These are phyloP conservation scores for Cryptococcus floricola DNA, from an alignment of 1,284 basidiomycete species.

Conservation along the genomic window DNA sequence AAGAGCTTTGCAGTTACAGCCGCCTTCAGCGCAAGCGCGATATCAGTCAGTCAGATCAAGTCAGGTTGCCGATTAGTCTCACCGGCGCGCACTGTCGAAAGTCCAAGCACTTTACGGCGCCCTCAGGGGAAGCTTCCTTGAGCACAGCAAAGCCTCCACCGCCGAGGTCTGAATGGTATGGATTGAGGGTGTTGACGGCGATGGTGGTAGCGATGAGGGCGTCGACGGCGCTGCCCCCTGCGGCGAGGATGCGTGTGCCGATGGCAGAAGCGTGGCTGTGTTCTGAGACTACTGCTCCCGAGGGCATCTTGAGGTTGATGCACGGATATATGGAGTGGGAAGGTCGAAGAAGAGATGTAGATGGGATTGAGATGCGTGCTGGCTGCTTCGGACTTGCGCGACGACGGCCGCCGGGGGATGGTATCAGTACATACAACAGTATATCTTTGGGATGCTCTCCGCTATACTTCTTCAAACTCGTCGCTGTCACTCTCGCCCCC, in stretches of 20 bases:
- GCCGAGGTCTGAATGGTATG: constrained; percentile 53
- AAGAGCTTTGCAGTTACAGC: constrained; percentile 19
- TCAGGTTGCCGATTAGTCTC: constrained; percentile 1
- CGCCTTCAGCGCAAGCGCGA: constrained; percentile 6
- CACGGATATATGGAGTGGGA: too few relatives aligned
- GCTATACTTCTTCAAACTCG: neutral
- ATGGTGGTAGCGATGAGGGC: constrained; percentile 46
- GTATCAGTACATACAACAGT: too few relatives aligned
- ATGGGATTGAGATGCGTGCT: constrained; percentile 26
- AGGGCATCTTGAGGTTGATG: too few relatives aligned
- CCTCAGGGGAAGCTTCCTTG: constrained; percentile 8
- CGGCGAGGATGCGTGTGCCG: constrained; percentile 22
- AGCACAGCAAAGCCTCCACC: constrained; percentile 39
- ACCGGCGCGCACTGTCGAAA: constrained; percentile 34
- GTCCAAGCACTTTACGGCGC: constrained; percentile 20
- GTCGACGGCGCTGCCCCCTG: constrained; percentile 35
- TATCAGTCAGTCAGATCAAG: neutral
- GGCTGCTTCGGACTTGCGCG: too few relatives aligned
- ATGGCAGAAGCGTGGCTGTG: constrained; percentile 23
- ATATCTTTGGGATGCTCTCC: too few relatives aligned
- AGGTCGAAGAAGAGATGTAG: constrained; percentile 45
- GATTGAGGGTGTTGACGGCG: constrained; percentile 53
- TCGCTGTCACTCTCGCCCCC: neutral
- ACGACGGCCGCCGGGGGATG: too few relatives aligned
- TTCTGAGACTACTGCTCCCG: constrained; percentile 25